phyloP scores from a whole-genome alignment of 2,329 filamentous ascomycete species.

The Aspergillus chevalieri region DNA sequence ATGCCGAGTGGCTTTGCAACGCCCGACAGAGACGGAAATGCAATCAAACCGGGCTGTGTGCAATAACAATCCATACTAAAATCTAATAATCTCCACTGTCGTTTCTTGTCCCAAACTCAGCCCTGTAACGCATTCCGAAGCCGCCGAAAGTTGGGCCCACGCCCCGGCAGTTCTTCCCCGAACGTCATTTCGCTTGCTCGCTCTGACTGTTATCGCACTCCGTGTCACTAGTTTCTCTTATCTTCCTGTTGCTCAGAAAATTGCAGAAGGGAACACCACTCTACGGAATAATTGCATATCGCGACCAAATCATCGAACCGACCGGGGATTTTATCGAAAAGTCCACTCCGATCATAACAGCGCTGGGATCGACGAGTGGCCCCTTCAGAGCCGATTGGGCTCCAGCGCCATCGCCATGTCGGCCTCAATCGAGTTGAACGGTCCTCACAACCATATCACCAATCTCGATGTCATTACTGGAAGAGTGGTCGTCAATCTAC shows the following conservation, averaged over 20 bases:
- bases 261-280: neutral
- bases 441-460: conserved; percentile 40
- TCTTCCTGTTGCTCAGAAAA: no score
- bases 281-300: neutral
- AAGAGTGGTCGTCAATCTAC: conserved; percentile 38
- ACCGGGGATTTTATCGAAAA: neutral
- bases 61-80: neutral
- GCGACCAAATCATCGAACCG: neutral
- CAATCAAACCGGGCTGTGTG: neutral
- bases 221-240: no score
- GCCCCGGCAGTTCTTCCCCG: no score
- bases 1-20: neutral
- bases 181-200: no score
- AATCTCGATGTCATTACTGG: conserved; percentile 45
- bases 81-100: neutral
- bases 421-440: conserved; percentile 40
- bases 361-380: neutral
- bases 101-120: neutral
- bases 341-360: neutral
- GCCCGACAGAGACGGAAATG: neutral
- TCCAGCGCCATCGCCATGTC: conserved; percentile 33
- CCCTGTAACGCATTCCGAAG: no score
- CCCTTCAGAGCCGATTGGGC: neutral
- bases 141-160: no score
- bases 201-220: no score